Percentiles rank a stretch among this genome's conserved stretches.
These are phyloP conservation scores for Heliamphora exappendiculata DNA, from an alignment of 148 eudicot genomes.

Conservation along the genomic window DNA sequence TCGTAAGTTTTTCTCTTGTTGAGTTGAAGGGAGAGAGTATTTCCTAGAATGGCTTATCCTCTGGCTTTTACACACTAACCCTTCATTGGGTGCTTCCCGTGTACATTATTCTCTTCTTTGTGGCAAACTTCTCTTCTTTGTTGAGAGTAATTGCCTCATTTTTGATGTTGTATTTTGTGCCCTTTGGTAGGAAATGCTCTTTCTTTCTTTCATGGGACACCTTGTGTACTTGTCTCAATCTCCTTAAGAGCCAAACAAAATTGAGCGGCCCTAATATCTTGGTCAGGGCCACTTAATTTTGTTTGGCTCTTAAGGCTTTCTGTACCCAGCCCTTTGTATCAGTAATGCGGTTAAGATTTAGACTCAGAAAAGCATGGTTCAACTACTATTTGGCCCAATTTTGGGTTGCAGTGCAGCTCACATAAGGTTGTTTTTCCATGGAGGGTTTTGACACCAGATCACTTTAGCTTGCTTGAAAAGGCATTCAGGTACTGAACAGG, in stretches of 20 bases:
- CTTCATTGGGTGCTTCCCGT: too few species aligned
- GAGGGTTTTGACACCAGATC: background rate
- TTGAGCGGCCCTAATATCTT: too few species aligned
- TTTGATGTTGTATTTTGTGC: too few species aligned
- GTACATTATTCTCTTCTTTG: too few species aligned
- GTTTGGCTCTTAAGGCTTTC: background rate
- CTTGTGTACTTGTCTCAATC: background rate
- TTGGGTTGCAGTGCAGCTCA: background rate
- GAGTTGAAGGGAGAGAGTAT: too few species aligned
- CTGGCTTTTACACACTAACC: too few species aligned
- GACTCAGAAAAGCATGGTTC: background rate
- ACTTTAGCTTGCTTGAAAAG: background rate
- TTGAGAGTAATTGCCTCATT: too few species aligned
- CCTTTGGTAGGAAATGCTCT: too few species aligned
- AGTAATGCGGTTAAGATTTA: background rate
- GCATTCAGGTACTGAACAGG: background rate
- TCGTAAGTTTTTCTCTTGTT: too few species aligned
- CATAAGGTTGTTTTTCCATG: background rate
- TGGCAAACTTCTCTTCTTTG: too few species aligned
- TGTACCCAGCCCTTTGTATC: background rate
- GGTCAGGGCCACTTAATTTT: background rate
- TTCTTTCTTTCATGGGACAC: background rate
- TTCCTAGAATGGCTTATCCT: too few species aligned
- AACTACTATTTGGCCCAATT: background rate
- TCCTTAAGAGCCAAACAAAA: too few species aligned